phyloP scores from a whole-genome alignment of 2,329 filamentous ascomycete species.

The Phialemonium atrogriseum region DNA sequence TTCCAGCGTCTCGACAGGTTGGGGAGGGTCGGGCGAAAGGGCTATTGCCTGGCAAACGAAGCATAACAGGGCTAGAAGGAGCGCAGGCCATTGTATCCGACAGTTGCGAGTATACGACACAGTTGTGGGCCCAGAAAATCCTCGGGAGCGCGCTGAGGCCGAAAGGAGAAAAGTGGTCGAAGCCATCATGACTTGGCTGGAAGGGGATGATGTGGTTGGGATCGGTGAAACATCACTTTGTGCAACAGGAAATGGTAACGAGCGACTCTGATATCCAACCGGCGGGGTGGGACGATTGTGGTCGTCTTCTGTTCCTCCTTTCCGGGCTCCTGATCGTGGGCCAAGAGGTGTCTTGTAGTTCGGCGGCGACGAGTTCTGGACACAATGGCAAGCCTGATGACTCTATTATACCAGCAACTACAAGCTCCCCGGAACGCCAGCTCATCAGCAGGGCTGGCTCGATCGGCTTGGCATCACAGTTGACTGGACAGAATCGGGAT shows the following conservation, averaged over 20 bases:
- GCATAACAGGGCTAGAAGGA: slow-evolving; percentile 12
- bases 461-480: no score
- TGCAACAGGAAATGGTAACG: slow-evolving; percentile 10
- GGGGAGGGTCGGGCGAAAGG: slow-evolving; percentile 13
- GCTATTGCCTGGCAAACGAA: slow-evolving; percentile 18
- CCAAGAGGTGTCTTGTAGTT: no score
- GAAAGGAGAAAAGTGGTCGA: slow-evolving; percentile 8
- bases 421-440: no score
- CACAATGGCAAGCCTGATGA: no score
- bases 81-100: slow-evolving; percentile 18
- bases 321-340: slow-evolving; percentile 1
- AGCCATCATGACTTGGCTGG: slow-evolving; percentile 19
- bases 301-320: slow-evolving; percentile 7
- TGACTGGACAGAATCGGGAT: slow-evolving; percentile 3
- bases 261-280: slow-evolving; percentile 12
- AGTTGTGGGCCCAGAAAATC: slow-evolving; percentile 3
- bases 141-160: background rate
- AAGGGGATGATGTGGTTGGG: slow-evolving; percentile 9
- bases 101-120: slow-evolving; percentile 10
- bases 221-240: slow-evolving; percentile 16
- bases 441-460: no score
- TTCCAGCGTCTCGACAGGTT: slow-evolving; percentile 22
- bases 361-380: no score
- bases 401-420: no score
- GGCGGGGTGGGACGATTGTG: slow-evolving; percentile 13